phyloP scores from a whole-genome alignment of 805 yeast species.

The Candida glaebosa region DNA sequence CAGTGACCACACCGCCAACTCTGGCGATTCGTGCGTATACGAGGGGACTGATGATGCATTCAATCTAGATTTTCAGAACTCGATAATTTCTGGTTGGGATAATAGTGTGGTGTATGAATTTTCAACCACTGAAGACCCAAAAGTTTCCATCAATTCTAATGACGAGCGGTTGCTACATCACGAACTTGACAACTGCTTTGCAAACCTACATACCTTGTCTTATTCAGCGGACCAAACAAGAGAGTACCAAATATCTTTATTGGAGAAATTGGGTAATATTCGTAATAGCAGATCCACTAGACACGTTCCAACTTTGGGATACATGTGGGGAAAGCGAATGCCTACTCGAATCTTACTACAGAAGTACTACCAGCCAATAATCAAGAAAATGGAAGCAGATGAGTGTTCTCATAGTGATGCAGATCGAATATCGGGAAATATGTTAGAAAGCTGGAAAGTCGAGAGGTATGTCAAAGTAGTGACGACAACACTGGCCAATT shows the following conservation, averaged over 20 bases:
- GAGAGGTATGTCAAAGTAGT: constrained; percentile 24
- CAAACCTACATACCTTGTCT: background rate
- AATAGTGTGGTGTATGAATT: constrained; percentile 21
- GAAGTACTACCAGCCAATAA: constrained; percentile 27
- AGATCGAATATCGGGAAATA: no score
- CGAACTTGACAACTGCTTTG: constrained; percentile 8
- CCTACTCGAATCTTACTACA: constrained; percentile 21
- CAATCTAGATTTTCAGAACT: constrained; percentile 60
- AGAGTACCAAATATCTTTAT: constrained; percentile 7
- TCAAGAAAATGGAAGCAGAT: background rate
- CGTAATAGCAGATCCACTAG: constrained; percentile 13
- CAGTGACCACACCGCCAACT: constrained; percentile 49
- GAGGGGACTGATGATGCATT: constrained; percentile 25
- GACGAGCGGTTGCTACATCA: constrained; percentile 5
- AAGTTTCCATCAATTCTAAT: constrained; percentile 5
- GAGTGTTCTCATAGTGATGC: no score
- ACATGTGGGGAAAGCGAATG: constrained; percentile 28
- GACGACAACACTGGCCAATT: constrained; percentile 8
- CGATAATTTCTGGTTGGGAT: constrained; percentile 78
- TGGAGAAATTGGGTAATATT: constrained; percentile 10
- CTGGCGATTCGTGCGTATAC: constrained; percentile 7
- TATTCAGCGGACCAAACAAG: background rate
- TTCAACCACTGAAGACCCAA: constrained; percentile 7
- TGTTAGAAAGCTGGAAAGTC: constrained; percentile 26
- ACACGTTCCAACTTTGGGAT: constrained; percentile 31